Base-by-base conservation (phyloP, 2,329 filamentous ascomycete species). In the Ceratocystis alfenasii region DNA sequence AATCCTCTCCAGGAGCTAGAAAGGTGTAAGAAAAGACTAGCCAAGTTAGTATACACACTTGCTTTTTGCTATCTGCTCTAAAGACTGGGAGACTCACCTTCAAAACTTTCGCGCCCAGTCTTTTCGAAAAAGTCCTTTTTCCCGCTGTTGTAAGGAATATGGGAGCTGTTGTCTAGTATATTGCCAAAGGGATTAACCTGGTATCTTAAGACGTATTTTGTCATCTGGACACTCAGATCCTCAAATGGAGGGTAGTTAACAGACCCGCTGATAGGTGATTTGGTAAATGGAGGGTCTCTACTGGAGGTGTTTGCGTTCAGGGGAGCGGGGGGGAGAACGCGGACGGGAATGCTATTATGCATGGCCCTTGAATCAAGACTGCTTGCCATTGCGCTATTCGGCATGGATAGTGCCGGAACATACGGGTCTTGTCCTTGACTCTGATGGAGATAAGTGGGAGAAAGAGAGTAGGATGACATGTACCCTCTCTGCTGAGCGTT, bases 121-220 rank as follows among this genome's bases (percentile, higher is more conserved):
- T 90, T 95, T 69, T 87, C 84, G 69, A 86, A 83, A 71, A 96
- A 95, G 68, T 87, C 83, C 75, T 95, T 95, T 79, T 96, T 97
- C 70, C 90, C 89, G 73, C 92, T 96, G 72, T 90, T 92, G 76
- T 97, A 97, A 0, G 93, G 93, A 67, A 96, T 95, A 71, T 93
- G 90, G 63, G 86, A 81, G 69, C 83, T 83, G 68, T 80, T 87
- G 36, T 82, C 77, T 60, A 78, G 76, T 68, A 87, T 90, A 68
- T 79, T 77, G 1, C 83, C 83, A 69, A 86, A 78, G 0, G 89
- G 88, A 65, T 80, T 81, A 64, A 96, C 78, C 17, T 82, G 78
- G 72, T 88, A 93, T 48, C 77, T 78, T 48, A 77, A 76, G 68
- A 94, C 82, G 69, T 86, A 79, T 15, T 77, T 75, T 8, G 80